A percentile compares a stretch with the other conserved stretches of the same genome.
These are phyloP conservation scores for Fomitopsis pinicola DNA, from an alignment of 1,284 basidiomycete genomes.

Conservation along the genomic window DNA sequence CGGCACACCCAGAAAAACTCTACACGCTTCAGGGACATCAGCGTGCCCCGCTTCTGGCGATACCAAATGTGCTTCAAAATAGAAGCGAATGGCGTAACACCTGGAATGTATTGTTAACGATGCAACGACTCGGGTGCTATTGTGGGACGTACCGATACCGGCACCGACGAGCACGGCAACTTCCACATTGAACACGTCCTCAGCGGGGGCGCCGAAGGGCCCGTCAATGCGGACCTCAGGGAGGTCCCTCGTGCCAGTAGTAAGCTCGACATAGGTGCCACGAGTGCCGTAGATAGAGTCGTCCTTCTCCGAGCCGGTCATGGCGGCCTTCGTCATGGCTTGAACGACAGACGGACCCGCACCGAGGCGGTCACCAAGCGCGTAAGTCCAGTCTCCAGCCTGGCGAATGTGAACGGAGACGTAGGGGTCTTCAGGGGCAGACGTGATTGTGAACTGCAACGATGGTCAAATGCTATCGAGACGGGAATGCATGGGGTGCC, in stretches of 20 bases:
- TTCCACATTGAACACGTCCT: conserved; percentile 84
- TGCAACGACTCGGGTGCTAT: neutral
- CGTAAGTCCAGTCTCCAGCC: conserved; percentile 84
- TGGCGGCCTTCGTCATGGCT: conserved; percentile 67
- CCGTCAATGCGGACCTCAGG: conserved; percentile 82
- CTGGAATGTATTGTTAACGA: conserved; percentile 28
- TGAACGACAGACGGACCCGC: conserved; percentile 73
- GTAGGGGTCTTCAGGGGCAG: conserved; percentile 87
- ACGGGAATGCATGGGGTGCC: conserved; percentile 21
- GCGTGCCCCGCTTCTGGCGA: conserved; percentile 69
- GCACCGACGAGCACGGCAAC: conserved; percentile 85
- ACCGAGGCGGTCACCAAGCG: conserved; percentile 78
- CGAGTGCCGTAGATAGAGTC: conserved; percentile 40
- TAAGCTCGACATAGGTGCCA: conserved; percentile 78
- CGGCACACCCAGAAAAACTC: conserved; percentile 92
- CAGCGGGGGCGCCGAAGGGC: conserved; percentile 84
- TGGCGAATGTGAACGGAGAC: conserved; percentile 88
- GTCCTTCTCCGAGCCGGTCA: conserved; percentile 69
- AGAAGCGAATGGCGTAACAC: conserved; percentile 86
- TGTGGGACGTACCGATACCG: conserved; percentile 67
- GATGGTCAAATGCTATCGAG: conserved; percentile 24
- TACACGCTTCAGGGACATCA: conserved; percentile 77
- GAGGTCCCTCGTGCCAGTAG: conserved; percentile 42
- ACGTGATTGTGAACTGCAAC: conserved; percentile 89
- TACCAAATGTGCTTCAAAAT: conserved; percentile 95